phyloP scores from a whole-genome alignment of 2,329 filamentous ascomycete species.

The Penicillium hordei region DNA sequence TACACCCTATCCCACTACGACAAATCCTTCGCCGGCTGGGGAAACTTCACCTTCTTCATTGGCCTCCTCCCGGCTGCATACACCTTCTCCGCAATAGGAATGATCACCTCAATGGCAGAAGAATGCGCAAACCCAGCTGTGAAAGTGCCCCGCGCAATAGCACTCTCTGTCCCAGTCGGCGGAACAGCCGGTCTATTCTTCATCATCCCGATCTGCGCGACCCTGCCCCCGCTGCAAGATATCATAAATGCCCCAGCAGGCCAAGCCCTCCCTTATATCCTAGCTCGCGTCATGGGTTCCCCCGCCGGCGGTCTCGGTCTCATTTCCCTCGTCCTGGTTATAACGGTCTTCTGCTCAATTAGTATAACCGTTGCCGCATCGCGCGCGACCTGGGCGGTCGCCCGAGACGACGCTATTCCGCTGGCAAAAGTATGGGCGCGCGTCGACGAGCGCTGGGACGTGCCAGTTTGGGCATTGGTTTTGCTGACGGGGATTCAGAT shows the following conservation, averaged over 20 bases:
- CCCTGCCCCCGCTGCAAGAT: conserved; percentile 35
- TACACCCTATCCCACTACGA: conserved; percentile 60
- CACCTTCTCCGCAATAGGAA: conserved; percentile 60
- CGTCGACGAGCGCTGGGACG: conserved; percentile 37
- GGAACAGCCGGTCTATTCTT: conserved; percentile 57
- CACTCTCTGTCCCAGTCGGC: conserved; percentile 54
- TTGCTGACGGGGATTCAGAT: conserved; percentile 50
- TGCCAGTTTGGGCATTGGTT: conserved; percentile 45
- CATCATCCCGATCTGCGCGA: conserved; percentile 52
- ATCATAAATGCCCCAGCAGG: conserved; percentile 47
- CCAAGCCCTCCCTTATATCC: conserved; percentile 55
- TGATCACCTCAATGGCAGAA: conserved; percentile 64
- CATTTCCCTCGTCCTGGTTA: conserved; percentile 51
- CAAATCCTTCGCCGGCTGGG: conserved; percentile 57
- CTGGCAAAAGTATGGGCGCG: conserved; percentile 39
- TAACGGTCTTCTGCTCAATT: conserved; percentile 56
- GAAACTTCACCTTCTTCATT: conserved; percentile 62
- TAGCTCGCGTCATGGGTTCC: conserved; percentile 51
- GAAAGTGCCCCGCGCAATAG: conserved; percentile 54
- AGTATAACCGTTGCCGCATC: conserved; percentile 54
- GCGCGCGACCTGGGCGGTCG: conserved; percentile 48
- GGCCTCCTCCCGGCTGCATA: conserved; percentile 60
- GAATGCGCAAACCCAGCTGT: conserved; percentile 55
- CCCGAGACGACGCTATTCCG: conserved; percentile 48
- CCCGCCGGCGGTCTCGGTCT: conserved; percentile 51